Base-by-base conservation (phyloP, 176 grass and related monocot species). In the Saccharum officinarum region DNA sequence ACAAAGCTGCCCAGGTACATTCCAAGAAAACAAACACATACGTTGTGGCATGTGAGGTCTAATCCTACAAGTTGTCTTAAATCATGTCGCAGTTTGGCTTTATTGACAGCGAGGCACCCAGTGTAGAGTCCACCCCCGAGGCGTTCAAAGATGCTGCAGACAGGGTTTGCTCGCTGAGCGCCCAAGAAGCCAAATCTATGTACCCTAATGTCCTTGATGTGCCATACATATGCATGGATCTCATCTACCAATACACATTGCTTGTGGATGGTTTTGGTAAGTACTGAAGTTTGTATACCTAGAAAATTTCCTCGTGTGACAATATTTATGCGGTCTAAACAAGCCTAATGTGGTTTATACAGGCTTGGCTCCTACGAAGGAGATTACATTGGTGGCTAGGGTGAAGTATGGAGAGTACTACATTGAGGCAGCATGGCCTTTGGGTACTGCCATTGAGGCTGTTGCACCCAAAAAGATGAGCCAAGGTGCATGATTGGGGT, bases 231-330 rank as follows among this genome's bases (percentile, higher is more conserved):
- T 90, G 91, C 70, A 90, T 93, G 84, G 91, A 93, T 64, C 73
- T 93, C 18, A 14, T 82, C 5, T 86, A 92, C 38, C 85, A 86
- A 16, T 92, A 92, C 75, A 39, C 82, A 20, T 66, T 95, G 31
- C 90, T 95, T 2, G 89, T 89, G 6, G 80, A 89, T 38, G 92
- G 87, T 3, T 90, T 92, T 8, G 92, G 92, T 94, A n/a, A 61
- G 22, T 18, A 47, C 44, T 45, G 11, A 47, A 15, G 54, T 16
- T 22, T 57, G 20, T 22, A 57, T 57, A 57, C 18, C 7, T 1
- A 22, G 20, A 9, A 57, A 22, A 8, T 8, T 8, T 8, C 6
- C 7, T 57, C 9, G 20, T 6, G 5, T 8, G 1, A 57, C 18
- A 7, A 20, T 8, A 57, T 22, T 20, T 22, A 57, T 7, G 6